Conservation (phyloP, 176 grass and related monocot species). For the Stipa capillata region DNA sequence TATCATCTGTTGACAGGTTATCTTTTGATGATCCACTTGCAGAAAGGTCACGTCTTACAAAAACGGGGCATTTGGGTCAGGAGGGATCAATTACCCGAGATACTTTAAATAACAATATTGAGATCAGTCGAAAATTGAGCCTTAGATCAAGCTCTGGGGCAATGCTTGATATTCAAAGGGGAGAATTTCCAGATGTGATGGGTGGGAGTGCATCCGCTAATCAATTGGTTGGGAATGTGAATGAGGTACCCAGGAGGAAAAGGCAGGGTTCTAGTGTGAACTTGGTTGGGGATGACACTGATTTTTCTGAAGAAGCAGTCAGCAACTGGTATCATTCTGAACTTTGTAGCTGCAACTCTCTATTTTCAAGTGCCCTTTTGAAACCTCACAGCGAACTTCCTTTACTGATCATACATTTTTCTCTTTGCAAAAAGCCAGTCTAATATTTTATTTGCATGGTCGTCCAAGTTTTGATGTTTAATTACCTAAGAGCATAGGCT, state of each 20-base stretch:
- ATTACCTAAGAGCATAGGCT: too few species aligned
- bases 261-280: conserved; percentile 36
- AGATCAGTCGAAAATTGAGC: conserved; percentile 50
- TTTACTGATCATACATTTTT: background rate
- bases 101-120: conserved; percentile 32
- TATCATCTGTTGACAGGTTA: conserved; percentile 32
- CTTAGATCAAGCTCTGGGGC: conserved; percentile 48
- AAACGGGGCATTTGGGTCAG: conserved; percentile 31
- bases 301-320: conserved; percentile 34
- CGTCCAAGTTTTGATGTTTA: background rate
- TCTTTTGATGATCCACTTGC: conserved; percentile 42
- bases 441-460: background rate
- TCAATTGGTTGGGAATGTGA: conserved; percentile 31
- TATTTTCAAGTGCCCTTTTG: background rate
- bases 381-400: background rate
- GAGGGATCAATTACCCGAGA: conserved; percentile 40
- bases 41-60: conserved; percentile 48
- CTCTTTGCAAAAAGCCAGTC: background rate
- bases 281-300: conserved; percentile 25
- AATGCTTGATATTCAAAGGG: conserved; percentile 69
- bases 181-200: conserved; percentile 42
- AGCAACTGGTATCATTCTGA: conserved; percentile 45
- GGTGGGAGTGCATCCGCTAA: conserved; percentile 29
- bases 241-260: conserved; percentile 39
- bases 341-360: background rate